Conservation (phyloP, 1,284 basidiomycete species). For the Fomitopsis palustris region DNA sequence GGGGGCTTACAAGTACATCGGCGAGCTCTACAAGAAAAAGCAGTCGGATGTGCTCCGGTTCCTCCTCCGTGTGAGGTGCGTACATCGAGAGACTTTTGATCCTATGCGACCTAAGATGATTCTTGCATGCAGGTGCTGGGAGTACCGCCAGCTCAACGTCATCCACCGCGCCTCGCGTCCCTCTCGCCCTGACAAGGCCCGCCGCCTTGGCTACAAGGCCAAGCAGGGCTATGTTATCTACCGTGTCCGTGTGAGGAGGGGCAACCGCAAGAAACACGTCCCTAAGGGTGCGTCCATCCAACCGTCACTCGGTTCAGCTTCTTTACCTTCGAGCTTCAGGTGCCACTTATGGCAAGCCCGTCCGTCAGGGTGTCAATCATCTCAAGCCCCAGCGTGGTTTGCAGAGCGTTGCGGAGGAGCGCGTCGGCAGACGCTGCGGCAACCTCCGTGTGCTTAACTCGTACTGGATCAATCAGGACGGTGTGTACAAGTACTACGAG, state of each 20-base stretch:
- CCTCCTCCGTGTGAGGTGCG: constrained; percentile 93
- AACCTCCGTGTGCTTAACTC: constrained; percentile 97
- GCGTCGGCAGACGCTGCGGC: constrained; percentile 94
- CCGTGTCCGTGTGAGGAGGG: constrained; percentile 95
- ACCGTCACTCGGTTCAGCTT: not conserved
- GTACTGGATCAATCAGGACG: constrained; percentile 99
- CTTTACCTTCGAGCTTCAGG: constrained; percentile 38
- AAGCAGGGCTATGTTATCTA: constrained; percentile 99
- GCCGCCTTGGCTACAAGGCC: constrained; percentile 98
- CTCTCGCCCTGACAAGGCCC: constrained; percentile 98
- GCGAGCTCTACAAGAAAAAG: constrained; percentile 95
- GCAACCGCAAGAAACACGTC: constrained; percentile 99
- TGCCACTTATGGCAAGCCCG: constrained; percentile 99
- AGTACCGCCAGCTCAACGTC: constrained; percentile 97
- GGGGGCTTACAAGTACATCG: constrained; percentile 97
- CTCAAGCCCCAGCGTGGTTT: constrained; percentile 97
- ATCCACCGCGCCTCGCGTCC: constrained; percentile 98
- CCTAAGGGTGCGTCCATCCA: constrained; percentile 74
- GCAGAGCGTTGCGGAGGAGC: constrained; percentile 95
- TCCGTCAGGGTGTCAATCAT: constrained; percentile 99
- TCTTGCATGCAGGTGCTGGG: constrained; percentile 84
- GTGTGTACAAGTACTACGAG: constrained; percentile 99
- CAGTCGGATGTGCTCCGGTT: constrained; percentile 98
- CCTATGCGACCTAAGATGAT: not conserved
- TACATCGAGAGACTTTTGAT: constrained; percentile 12